Base-by-base conservation (phyloP, 768 basidiomycete species). In the Suillus hirtellus region DNA sequence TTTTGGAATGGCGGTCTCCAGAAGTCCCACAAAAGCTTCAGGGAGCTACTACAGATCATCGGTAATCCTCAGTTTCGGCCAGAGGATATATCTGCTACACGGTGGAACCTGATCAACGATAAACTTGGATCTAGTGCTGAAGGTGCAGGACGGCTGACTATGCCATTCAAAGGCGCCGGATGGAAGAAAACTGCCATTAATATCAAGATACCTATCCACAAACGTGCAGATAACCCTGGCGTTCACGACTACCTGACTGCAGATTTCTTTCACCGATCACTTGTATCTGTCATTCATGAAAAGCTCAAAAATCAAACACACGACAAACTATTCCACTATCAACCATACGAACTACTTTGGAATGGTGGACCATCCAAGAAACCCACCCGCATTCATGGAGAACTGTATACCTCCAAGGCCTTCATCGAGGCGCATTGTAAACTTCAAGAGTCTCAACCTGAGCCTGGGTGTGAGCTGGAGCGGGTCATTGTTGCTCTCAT, bases 401-500 rank as follows among this genome's bases (percentile, higher is more conserved):
- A 72, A 49, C 62, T 70, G 4, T 72, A 68, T 42, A 68, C 65
- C 9, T 70, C 66, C 0, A 11, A 59, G 15, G 65, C 64, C 1
- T 68, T 69, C 53, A 59, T 71, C 3, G 46, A 67, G 2, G 71
- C 66, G 8, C 66, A 71, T 42, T 19, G 60, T 3, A 53, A 66
- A 34, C 40, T 72, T 2, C 70, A 71, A 49, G 34, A 67, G 11
- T 62, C 65, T 9, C 65, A 63, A 1, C n/a, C 53, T 1, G 66
- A 68, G 35, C 66, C 61, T 21, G 63, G 59, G 4, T 70, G 71
- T 43, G 40, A 65, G 3, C 47, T 67, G 19, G 63, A 62, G 11
- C 58, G 66, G 1, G 56, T 59, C 2, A 54, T 76, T 50, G 63
- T 66, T 3, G 67, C 64, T 14, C 49, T 73, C 38, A 73, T 76